Conservation (phyloP, 2,329 filamentous ascomycete species). For the Macrophomina tecta region DNA sequence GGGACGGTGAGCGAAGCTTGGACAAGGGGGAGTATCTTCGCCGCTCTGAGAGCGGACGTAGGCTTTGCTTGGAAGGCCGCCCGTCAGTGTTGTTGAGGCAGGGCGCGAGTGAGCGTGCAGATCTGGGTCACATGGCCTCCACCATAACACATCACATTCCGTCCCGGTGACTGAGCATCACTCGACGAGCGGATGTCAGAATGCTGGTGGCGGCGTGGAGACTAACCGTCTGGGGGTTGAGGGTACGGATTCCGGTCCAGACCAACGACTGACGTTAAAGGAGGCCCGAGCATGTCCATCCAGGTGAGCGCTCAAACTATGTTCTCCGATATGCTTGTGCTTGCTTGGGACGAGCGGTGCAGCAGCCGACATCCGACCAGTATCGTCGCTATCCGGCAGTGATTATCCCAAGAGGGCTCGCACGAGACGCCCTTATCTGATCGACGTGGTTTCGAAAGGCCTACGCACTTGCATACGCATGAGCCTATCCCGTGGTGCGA, state of each 20-base stretch:
- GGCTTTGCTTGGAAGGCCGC: background rate
- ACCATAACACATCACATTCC: background rate
- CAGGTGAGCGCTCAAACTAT: too few species aligned
- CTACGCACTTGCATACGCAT: background rate
- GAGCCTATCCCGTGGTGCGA: background rate
- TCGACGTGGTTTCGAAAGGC: background rate
- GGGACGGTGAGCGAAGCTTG: background rate
- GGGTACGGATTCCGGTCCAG: background rate
- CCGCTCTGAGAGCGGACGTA: background rate
- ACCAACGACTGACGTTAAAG: too few species aligned
- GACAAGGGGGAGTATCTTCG: background rate
- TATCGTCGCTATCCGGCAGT: too few species aligned
- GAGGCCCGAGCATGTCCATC: too few species aligned
- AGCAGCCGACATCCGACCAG: too few species aligned
- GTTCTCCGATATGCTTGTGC: too few species aligned
- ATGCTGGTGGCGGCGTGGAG: background rate
- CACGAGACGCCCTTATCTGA: background rate
- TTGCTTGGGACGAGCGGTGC: too few species aligned
- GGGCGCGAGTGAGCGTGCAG: background rate
- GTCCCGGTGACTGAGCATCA: background rate
- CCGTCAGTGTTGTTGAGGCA: background rate
- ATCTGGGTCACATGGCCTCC: slow-evolving; percentile 6
- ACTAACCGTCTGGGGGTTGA: background rate
- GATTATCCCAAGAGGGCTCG: background rate
- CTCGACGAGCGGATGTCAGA: background rate